Conservation (phyloP, 371 early-diverging fungal genomes). For the Catenaria anguillulae region DNA sequence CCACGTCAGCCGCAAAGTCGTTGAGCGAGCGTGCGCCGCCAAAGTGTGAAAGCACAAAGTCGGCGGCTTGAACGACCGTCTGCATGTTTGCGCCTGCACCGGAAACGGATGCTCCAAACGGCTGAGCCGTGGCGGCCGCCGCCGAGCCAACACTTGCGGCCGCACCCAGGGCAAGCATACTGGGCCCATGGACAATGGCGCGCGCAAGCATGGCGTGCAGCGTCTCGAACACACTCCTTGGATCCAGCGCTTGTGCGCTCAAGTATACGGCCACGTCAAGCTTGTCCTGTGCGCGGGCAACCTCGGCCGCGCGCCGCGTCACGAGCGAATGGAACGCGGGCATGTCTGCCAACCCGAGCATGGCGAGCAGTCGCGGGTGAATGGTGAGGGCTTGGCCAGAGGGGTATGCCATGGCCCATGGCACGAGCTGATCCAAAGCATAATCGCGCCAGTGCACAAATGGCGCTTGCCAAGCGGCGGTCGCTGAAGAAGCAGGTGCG, state of each 20-base stretch:
- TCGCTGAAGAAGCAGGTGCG: neutral
- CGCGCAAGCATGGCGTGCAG: neutral
- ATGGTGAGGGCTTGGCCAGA: neutral
- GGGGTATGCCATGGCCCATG: neutral
- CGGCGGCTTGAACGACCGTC: neutral
- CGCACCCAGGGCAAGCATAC: neutral
- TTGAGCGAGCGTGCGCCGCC: too few relatives aligned
- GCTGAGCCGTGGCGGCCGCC: neutral
- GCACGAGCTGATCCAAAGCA: neutral
- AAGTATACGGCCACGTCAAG: constrained; percentile 57
- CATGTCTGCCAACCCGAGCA: constrained; percentile 37
- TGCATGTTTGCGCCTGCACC: neutral
- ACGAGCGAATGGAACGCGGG: constrained; percentile 45
- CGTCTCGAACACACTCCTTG: neutral
- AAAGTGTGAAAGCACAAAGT: too few relatives aligned
- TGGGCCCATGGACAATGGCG: neutral
- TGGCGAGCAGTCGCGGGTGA: constrained; percentile 18
- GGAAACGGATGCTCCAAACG: neutral
- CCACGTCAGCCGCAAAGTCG: too few relatives aligned
- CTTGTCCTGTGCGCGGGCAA: constrained; percentile 44
- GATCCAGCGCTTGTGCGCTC: constrained; percentile 16
- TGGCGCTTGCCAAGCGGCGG: constrained; percentile 40
- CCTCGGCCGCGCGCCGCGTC: constrained; percentile 47
- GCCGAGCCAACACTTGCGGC: neutral
- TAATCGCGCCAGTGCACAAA: neutral